Evolutionary conservation across 108 stramenopile species (phyloP).

Genomic region (Cylindrotheca closterium): DNA sequence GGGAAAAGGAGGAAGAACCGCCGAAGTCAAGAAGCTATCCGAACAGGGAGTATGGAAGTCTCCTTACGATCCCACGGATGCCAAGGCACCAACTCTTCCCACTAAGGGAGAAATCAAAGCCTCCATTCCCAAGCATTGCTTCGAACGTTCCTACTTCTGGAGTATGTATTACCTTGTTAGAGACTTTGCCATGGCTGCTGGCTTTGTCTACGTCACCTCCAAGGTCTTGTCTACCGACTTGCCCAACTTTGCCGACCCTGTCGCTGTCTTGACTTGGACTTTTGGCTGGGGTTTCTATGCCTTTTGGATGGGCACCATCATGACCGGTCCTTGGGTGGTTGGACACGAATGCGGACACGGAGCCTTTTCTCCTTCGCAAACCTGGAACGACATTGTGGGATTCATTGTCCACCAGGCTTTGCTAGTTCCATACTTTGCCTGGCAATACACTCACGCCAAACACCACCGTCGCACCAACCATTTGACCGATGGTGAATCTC

Average conservation of each 20-base stretch:
- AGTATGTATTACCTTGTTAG: conserved; percentile 81
- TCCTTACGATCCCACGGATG: conserved; percentile 83
- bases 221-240: conserved; percentile 77
- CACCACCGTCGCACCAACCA: conserved; percentile 98
- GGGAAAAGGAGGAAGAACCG: conserved; percentile 61
- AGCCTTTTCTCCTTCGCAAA: conserved; percentile 90
- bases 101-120: conserved; percentile 90
- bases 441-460: conserved; percentile 98
- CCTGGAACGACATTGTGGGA: conserved; percentile 94
- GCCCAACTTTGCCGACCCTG: conserved; percentile 39
- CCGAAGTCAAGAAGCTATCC: conserved; percentile 11
- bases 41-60: conserved; percentile 57
- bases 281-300: conserved; percentile 93
- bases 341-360: conserved; percentile 99
- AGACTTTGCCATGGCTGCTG: conserved; percentile 82
- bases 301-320: conserved; percentile 95
- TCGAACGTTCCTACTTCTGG: conserved; percentile 85
- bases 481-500: conserved; percentile 94
- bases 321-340: conserved; percentile 98
- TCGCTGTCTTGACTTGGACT: conserved; percentile 44
- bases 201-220: conserved; percentile 73
- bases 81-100: conserved; percentile 82
- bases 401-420: conserved; percentile 94
- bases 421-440: conserved; percentile 99
- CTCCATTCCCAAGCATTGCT: conserved; percentile 90